Conservation (phyloP, 306 rosid species). For the Quercus engelmannii region DNA sequence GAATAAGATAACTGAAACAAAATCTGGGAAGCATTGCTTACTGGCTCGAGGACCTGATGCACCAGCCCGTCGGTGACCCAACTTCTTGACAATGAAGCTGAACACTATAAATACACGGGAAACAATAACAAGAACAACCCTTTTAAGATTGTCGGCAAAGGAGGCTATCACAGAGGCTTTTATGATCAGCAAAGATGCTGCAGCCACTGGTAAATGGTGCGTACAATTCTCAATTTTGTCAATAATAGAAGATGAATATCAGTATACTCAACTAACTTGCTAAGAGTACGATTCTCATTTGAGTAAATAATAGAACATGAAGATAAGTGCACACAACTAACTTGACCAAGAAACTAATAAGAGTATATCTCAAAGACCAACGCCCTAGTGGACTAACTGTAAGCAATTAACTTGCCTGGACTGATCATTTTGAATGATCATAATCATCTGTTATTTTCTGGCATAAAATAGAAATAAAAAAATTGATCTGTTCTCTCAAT, state of each 20-base stretch:
- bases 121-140: conserved; percentile 60
- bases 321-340: no score
- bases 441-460: not conserved
- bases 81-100: conserved; percentile 84
- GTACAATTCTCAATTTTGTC: no score
- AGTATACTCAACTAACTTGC: no score
- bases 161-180: not conserved
- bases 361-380: not conserved
- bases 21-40: not conserved
- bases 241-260: no score
- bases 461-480: no score
- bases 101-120: conserved; percentile 82
- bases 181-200: not conserved
- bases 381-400: not conserved
- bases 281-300: no score
- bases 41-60: conserved; percentile 62
- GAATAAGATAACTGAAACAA: not conserved
- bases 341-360: no score
- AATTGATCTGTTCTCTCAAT: no score
- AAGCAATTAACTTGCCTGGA: not conserved
- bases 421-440: not conserved
- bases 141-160: conserved; percentile 35
- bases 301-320: no score
- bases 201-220: not conserved
- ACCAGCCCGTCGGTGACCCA: conserved; percentile 70